Conservation (phyloP, 2,329 filamentous ascomycete species). For the Hirsutella thompsonii region DNA sequence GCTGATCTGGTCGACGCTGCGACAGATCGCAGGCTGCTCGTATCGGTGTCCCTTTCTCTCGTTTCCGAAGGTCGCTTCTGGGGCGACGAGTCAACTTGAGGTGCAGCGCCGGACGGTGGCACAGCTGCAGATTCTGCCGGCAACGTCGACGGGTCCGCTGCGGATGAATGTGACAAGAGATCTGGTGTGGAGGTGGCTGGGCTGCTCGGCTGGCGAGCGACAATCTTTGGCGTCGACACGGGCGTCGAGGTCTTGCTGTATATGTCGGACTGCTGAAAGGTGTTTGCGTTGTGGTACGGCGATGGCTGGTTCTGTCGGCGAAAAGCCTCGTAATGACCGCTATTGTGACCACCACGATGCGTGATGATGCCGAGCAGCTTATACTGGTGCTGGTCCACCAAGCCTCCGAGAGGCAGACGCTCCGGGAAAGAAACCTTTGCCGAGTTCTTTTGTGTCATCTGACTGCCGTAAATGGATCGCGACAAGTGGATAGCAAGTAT, state of each 20-base stretch:
- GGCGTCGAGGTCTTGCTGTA: conserved; percentile 53
- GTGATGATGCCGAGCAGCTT: conserved; percentile 78
- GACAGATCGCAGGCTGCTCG: conserved; percentile 40
- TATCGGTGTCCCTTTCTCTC: conserved; percentile 31
- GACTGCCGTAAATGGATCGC: conserved; percentile 78
- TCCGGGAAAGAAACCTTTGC: conserved; percentile 92
- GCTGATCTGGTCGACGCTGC: conserved; percentile 43
- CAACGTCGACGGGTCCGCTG: conserved; percentile 19
- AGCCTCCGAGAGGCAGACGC: conserved; percentile 65
- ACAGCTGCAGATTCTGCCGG: conserved; percentile 21
- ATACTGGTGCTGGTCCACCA: conserved; percentile 69
- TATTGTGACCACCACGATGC: conserved; percentile 91
- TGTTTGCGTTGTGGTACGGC: conserved; percentile 72
- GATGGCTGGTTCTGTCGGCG: conserved; percentile 68
- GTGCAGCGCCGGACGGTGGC: conserved; percentile 19
- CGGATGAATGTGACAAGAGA: conserved; percentile 25
- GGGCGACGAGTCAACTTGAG: conserved; percentile 11
- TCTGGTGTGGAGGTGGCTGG: conserved; percentile 35
- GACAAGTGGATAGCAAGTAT: conserved; percentile 87
- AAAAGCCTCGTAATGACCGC: conserved; percentile 95
- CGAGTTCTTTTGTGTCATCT: conserved; percentile 77
- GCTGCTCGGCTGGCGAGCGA: conserved; percentile 23
- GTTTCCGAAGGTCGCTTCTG: conserved; percentile 10
- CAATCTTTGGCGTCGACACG: conserved; percentile 32
- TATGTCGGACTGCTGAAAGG: conserved; percentile 61